phyloP scores from a whole-genome alignment of 345 rosid genomes.

The Pelargonium nanum region DNA sequence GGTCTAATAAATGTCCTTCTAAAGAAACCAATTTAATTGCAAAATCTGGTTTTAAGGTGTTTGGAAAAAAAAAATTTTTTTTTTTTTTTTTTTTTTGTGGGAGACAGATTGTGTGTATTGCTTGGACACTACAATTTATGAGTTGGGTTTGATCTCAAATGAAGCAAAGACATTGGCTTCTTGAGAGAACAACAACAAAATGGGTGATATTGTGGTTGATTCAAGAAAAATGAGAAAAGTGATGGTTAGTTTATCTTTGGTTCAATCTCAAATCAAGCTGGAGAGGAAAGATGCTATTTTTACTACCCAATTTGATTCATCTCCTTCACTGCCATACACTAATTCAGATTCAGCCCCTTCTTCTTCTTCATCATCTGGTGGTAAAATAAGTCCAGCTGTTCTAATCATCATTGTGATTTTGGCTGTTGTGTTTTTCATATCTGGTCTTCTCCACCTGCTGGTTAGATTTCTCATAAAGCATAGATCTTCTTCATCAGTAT shows the following conservation, averaged over 20 bases:
- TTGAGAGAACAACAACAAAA: not conserved
- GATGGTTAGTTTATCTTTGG: conserved; percentile 17
- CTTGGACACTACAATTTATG: not conserved
- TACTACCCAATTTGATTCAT: conserved; percentile 15
- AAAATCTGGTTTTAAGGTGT: too few species aligned
- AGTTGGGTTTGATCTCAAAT: not conserved
- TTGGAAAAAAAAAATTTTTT: too few species aligned
- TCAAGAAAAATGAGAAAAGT: not conserved
- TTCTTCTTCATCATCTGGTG: conserved; percentile 24
- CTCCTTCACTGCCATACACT: conserved; percentile 21
- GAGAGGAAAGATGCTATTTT: conserved; percentile 19
- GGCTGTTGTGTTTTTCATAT: conserved; percentile 53
- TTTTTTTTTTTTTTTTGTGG: not conserved
- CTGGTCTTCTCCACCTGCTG: conserved; percentile 60
- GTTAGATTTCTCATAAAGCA: conserved; percentile 49
- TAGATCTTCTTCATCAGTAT: conserved; percentile 37
- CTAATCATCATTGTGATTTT: conserved; percentile 53
- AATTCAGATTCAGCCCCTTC: conserved; percentile 18
- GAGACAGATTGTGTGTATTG: not conserved
- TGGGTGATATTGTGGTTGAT: not conserved
- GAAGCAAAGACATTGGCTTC: not conserved
- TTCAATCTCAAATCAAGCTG: conserved; percentile 17
- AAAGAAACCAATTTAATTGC: too few species aligned
- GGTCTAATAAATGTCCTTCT: too few species aligned
- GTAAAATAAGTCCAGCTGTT: conserved; percentile 51